Conservation (phyloP, 2,329 filamentous ascomycete genomes). For the Pseudonectria buxi region DNA sequence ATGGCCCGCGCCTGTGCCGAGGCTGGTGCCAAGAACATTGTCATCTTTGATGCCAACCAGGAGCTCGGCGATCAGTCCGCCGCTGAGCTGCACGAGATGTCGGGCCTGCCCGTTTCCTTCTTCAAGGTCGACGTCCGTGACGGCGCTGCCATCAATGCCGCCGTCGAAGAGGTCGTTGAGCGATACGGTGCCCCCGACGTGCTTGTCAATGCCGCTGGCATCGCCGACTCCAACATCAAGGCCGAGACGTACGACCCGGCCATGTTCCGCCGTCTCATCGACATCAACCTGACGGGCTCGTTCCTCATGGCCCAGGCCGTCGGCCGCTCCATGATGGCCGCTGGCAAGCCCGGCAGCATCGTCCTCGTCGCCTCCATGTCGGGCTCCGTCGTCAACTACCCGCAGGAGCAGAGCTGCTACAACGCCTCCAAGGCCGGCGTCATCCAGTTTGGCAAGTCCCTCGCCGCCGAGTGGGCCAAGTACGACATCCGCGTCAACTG, state of each 20-base stretch:
- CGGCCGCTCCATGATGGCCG: constrained; percentile 66
- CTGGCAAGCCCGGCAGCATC: constrained; percentile 63
- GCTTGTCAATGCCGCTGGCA: constrained; percentile 73
- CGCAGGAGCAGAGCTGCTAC: constrained; percentile 77
- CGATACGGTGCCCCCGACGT: constrained; percentile 65
- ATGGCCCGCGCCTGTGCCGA: constrained; percentile 74
- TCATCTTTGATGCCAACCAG: constrained; percentile 72
- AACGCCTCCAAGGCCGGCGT: constrained; percentile 79
- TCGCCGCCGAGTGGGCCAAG: constrained; percentile 80
- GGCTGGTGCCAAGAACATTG: constrained; percentile 65
- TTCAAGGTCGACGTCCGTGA: constrained; percentile 76
- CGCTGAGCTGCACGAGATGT: constrained; percentile 62
- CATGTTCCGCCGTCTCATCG: constrained; percentile 72
- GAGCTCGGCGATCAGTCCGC: constrained; percentile 65
- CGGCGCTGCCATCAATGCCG: constrained; percentile 60
- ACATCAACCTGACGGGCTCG: constrained; percentile 75
- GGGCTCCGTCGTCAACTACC: constrained; percentile 78
- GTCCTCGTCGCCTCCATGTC: constrained; percentile 77
- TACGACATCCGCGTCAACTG: constrained; percentile 76
- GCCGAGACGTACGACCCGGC: constrained; percentile 69
- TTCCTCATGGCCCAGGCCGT: constrained; percentile 73
- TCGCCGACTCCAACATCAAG: constrained; percentile 78
- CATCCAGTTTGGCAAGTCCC: constrained; percentile 69
- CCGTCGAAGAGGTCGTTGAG: constrained; percentile 58
- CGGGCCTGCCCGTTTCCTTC: constrained; percentile 67